A percentile compares a stretch with the other conserved stretches of the same genome.
Evolutionary conservation across 192 early-diverging fungal genomes (phyloP).

Genomic region (Entophlyctis helioformis): DNA sequence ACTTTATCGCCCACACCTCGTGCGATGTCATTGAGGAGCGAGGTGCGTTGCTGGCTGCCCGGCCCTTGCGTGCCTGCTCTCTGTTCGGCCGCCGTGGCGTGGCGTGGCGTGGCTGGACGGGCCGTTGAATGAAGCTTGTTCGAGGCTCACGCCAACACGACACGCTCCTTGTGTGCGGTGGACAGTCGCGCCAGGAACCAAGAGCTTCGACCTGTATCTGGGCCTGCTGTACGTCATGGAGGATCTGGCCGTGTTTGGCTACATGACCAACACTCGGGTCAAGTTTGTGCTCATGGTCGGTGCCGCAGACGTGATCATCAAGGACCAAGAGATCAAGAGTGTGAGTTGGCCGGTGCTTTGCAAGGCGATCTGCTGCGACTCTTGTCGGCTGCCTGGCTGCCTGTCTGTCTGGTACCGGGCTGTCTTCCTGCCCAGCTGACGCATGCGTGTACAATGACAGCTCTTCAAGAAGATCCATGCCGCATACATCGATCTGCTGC

Average conservation of each 20-base stretch:
- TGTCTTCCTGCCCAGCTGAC: conserved; percentile 1
- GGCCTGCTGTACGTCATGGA: conserved; percentile 82
- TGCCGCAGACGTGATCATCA: conserved; percentile 51
- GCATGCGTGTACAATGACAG: conserved; percentile 18
- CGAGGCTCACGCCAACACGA: too few relatives aligned
- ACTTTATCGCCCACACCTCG: conserved; percentile 84
- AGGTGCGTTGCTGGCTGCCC: conserved; percentile 28
- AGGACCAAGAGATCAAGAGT: conserved; percentile 70
- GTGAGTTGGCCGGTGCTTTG: conserved; percentile 19
- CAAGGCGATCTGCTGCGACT: not conserved
- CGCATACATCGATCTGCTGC: conserved; percentile 66
- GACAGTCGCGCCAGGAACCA: conserved; percentile 3
- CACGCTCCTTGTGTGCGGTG: too few relatives aligned
- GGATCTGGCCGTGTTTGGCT: conserved; percentile 83
- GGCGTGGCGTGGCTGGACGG: too few relatives aligned
- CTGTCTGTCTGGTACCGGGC: not conserved
- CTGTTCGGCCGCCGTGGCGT: too few relatives aligned
- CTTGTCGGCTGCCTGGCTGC: not conserved
- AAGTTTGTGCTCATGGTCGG: conserved; percentile 43
- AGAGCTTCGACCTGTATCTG: conserved; percentile 69
- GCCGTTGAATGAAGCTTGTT: too few relatives aligned
- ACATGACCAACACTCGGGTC: conserved; percentile 76
- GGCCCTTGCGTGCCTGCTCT: too few relatives aligned
- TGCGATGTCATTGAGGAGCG: conserved; percentile 84
- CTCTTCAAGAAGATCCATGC: conserved; percentile 72